Percentiles rank a stretch among this genome's conserved stretches.
phyloP scores from a whole-genome alignment of 345 rosid species.

The Eucalyptus brandiana region DNA sequence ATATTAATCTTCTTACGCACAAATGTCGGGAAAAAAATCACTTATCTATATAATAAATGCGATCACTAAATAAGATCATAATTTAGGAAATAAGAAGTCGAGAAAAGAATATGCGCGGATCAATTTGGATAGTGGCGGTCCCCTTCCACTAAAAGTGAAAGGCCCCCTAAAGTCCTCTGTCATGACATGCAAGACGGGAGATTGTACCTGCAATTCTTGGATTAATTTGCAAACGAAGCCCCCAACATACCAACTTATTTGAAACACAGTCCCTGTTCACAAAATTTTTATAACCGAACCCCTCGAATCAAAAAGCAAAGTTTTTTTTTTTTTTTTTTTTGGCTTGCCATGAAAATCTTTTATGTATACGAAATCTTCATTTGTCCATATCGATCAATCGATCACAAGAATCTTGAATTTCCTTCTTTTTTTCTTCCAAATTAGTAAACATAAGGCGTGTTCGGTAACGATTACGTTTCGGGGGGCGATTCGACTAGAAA shows the following conservation, averaged over 20 bases:
- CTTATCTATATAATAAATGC: background rate
- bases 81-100: background rate
- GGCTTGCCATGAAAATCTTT: background rate
- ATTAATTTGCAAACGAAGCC: background rate
- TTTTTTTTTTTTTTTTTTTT: background rate
- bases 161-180: background rate
- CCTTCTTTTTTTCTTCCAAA: background rate
- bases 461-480: no score
- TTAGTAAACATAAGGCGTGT: background rate
- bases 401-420: background rate
- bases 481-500: no score
- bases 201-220: background rate
- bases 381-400: background rate
- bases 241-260: background rate
- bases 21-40: rapidly evolving
- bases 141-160: background rate
- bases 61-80: background rate
- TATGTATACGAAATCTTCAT: background rate
- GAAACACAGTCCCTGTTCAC: background rate
- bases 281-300: background rate
- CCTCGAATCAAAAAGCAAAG: background rate
- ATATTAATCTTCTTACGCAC: background rate
- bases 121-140: background rate
- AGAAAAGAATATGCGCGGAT: background rate
- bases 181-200: background rate